A percentile compares a stretch with the other conserved stretches of the same genome.
These are phyloP conservation scores for Phytophthora melonis DNA, from an alignment of 352 stramenopile genomes.

Conservation along the genomic window DNA sequence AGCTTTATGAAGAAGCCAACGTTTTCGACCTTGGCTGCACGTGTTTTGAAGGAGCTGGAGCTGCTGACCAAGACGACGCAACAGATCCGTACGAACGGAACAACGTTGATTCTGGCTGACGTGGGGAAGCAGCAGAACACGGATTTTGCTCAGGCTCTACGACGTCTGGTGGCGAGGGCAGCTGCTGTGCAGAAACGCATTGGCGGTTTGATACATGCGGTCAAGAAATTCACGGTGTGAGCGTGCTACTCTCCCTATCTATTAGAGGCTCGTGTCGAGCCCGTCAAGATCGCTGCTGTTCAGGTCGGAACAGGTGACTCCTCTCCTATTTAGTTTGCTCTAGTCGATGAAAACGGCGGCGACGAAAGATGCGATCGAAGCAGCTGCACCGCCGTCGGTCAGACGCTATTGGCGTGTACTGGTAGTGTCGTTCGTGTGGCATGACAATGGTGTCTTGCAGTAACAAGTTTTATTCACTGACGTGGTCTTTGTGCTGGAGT, in stretches of 20 bases:
- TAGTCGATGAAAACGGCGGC: slow-evolving; percentile 19
- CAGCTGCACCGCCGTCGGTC: slow-evolving; percentile 16
- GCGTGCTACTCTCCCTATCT: slow-evolving; percentile 19
- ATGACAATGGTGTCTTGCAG: slow-evolving; percentile 21
- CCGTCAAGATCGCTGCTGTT: slow-evolving; percentile 1
- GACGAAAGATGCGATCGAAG: slow-evolving; percentile 28
- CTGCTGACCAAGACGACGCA: slow-evolving; percentile 64
- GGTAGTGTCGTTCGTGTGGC: slow-evolving; percentile 16
- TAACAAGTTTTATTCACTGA: slow-evolving; percentile 19
- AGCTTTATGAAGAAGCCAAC: slow-evolving; percentile 45
- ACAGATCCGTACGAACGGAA: slow-evolving; percentile 73
- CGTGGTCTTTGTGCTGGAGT: background rate
- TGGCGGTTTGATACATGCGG: slow-evolving; percentile 42
- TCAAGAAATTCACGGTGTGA: slow-evolving; percentile 36
- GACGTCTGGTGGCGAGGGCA: slow-evolving; percentile 61
- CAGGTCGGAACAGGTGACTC: slow-evolving; percentile 11
- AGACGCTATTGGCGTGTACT: slow-evolving; percentile 21
- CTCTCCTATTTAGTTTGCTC: slow-evolving; percentile 34
- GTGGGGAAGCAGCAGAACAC: slow-evolving; percentile 49
- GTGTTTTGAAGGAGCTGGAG: slow-evolving; percentile 64
- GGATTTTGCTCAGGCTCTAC: slow-evolving; percentile 54
- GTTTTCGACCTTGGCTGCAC: slow-evolving; percentile 50
- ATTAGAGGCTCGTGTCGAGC: slow-evolving; percentile 14
- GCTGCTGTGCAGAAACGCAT: slow-evolving; percentile 64
- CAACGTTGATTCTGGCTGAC: slow-evolving; percentile 67